Percentiles rank a stretch among this genome's conserved stretches.
phyloP scores from a whole-genome alignment of 441 rosid species.

The Arabidopsis hybrid region DNA sequence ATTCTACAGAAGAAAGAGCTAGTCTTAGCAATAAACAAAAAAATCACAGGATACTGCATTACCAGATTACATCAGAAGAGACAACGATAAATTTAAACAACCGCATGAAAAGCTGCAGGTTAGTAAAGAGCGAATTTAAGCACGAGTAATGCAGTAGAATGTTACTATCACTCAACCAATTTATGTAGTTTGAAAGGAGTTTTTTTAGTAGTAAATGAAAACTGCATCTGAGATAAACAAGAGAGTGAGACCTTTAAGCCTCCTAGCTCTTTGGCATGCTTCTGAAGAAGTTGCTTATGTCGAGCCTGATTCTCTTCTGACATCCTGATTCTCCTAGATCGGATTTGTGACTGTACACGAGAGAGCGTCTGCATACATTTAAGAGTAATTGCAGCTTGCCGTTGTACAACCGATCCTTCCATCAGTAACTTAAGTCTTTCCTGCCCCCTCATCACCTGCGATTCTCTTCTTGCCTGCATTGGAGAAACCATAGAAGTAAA shows the following conservation, averaged over 20 bases:
- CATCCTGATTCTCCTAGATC: conserved; percentile 75
- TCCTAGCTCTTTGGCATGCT: conserved; percentile 82
- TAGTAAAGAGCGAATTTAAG: neutral
- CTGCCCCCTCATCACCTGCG: conserved; percentile 70
- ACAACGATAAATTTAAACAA: neutral
- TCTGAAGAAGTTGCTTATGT: conserved; percentile 83
- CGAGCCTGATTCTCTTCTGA: conserved; percentile 91
- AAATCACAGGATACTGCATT: neutral
- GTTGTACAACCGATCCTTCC: conserved; percentile 80
- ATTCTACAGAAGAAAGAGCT: conserved; percentile 46
- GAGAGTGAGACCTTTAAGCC: conserved; percentile 58
- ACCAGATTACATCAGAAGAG: neutral
- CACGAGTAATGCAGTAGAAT: neutral
- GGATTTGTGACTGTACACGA: conserved; percentile 84
- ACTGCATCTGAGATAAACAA: conserved; percentile 24
- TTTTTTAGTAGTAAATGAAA: neutral
- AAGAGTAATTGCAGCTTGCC: conserved; percentile 82
- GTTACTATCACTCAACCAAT: neutral
- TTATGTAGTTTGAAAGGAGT: neutral
- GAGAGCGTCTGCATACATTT: conserved; percentile 85
- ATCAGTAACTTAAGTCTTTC: conserved; percentile 75
- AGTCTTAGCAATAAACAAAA: conserved; percentile 21
- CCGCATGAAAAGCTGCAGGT: neutral
- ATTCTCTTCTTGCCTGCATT: conserved; percentile 77
- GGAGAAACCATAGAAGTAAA: conserved; percentile 20